phyloP scores from a whole-genome alignment of 2,329 filamentous ascomycete genomes.

The Torrubiella hemipterigena region DNA sequence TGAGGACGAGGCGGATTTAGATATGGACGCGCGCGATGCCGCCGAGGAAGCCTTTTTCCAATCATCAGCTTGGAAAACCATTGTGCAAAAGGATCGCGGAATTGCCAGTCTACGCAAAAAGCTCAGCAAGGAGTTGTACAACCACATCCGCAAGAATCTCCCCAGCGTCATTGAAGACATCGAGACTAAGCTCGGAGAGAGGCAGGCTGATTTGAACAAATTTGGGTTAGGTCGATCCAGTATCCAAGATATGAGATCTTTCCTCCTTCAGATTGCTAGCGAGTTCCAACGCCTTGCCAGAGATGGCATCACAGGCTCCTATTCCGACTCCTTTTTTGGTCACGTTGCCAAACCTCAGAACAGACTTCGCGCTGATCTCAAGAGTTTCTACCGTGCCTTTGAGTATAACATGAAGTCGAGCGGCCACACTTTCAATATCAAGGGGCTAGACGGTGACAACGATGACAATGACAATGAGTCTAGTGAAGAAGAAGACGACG shows the following conservation, averaged over 20 bases:
- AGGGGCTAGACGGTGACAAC: slow-evolving; percentile 9
- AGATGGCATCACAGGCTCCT: slow-evolving; percentile 7
- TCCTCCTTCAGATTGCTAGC: slow-evolving; percentile 18
- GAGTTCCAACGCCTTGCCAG: slow-evolving; percentile 12
- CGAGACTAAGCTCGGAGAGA: slow-evolving; percentile 3
- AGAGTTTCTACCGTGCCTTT: slow-evolving; percentile 10
- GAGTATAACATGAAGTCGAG: slow-evolving; percentile 7
- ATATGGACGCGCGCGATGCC: slow-evolving; percentile 11
- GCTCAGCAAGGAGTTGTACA: slow-evolving; percentile 15
- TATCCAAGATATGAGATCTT: slow-evolving; percentile 11
- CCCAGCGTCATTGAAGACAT: slow-evolving; percentile 11
- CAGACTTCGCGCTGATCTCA: slow-evolving; percentile 11
- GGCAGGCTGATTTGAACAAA: slow-evolving; percentile 3
- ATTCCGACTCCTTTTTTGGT: slow-evolving; percentile 18
- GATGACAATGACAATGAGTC: slow-evolving; percentile 12
- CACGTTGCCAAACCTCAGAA: slow-evolving; percentile 1
- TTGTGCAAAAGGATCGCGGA: slow-evolving; percentile 7
- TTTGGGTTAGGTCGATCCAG: slow-evolving; percentile 8
- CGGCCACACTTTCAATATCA: slow-evolving; percentile 5
- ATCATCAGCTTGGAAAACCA: slow-evolving; percentile 3
- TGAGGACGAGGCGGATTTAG: slow-evolving; percentile 10
- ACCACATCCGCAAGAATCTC: slow-evolving; percentile 10
- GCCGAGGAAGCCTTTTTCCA: slow-evolving; percentile 17
- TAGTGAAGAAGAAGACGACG: not conserved
- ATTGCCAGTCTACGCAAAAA: slow-evolving; percentile 15